Base-by-base conservation (phyloP, 1,284 basidiomycete species). In the Trametes hirsuta region DNA sequence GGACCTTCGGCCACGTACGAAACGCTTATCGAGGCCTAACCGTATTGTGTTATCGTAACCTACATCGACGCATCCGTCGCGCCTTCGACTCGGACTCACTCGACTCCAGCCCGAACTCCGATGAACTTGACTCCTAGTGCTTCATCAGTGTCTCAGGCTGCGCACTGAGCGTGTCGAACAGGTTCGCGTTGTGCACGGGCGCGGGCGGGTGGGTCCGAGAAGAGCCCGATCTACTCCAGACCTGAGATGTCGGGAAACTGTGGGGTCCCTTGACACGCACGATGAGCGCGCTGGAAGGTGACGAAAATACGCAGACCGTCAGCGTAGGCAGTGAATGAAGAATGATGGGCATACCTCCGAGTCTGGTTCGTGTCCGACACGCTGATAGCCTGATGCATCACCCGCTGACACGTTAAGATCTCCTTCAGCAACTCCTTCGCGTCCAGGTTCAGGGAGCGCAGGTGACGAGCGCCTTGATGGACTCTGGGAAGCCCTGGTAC, bases 401-500 rank as follows among this genome's bases (percentile, higher is more conserved):
- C 87, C 76, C 95, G 84, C 51, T 86, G 84, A 94, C 94, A 97
- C 1, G 87, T 88, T 63, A 94, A 74, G 15, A 84, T 83, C 46
- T 85, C 86, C 47, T 82, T 83, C 55, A 97, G 79, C 88, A 90
- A 97, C 18, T 86, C 86, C 80, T 95, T 91, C 67, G 82, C 81
- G 34, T 79, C 78, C 67, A 90, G 87, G 72, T 94, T 85, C 63
- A 99, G 79, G 85, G 93, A 97, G 30, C 95, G 95, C 54, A 98
- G 80, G 93, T 83, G 51, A 97, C 95, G 64, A 98, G 85, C 6
- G 89, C 88, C 69, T 86, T 87, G 76, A 99, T 90, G 75, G 99
- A 97, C 76, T 94, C 91, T n/a, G 95, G 95, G 93, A 98, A 98
- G 61, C 96, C 96, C 74, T 96, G 94, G 81, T 97, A 99, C 61